These are phyloP conservation scores for Auxenochlorella pyrenoidosa DNA, from an alignment of 139 green algal genomes.

Conservation along the genomic window DNA sequence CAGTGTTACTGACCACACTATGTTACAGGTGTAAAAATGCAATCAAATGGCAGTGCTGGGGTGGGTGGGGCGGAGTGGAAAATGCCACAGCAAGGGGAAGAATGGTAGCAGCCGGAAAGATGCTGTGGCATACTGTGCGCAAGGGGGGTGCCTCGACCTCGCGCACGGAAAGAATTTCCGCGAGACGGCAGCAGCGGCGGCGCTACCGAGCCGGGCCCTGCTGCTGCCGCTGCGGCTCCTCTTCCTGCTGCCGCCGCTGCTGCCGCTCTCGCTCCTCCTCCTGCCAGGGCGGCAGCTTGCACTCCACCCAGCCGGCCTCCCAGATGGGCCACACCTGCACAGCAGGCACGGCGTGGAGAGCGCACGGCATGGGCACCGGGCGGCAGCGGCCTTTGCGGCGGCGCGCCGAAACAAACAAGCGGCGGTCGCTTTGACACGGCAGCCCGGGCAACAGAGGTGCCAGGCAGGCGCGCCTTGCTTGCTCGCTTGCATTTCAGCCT, in stretches of 20 bases:
- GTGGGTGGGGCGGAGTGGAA: too few relatives aligned
- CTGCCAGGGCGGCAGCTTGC: constrained; percentile 37
- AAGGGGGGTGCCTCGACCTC: too few relatives aligned
- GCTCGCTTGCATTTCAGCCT: too few relatives aligned
- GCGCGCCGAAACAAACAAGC: too few relatives aligned
- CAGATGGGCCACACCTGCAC: constrained; percentile 57
- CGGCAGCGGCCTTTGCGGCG: constrained; percentile 59
- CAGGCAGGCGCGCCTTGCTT: too few relatives aligned
- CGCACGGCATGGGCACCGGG: constrained; percentile 64
- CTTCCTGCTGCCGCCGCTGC: neutral
- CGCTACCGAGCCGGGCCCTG: neutral
- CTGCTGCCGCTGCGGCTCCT: constrained; percentile 8
- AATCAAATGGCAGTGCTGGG: too few relatives aligned
- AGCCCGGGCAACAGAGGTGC: neutral
- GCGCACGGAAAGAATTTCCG: neutral
- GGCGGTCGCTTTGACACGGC: too few relatives aligned
- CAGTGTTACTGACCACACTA: too few relatives aligned
- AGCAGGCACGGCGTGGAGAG: neutral
- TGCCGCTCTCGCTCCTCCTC: constrained; percentile 8
- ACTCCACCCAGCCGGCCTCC: constrained; percentile 51
- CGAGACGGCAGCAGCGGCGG: neutral
- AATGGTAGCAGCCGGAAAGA: too few relatives aligned
- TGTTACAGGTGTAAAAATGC: too few relatives aligned
- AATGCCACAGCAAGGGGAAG: too few relatives aligned
- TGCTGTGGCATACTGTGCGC: too few relatives aligned